Percentiles rank a stretch among this genome's conserved stretches.
Conservation (phyloP, 1,284 basidiomycete species). For the Marasmius tenuissimus region DNA sequence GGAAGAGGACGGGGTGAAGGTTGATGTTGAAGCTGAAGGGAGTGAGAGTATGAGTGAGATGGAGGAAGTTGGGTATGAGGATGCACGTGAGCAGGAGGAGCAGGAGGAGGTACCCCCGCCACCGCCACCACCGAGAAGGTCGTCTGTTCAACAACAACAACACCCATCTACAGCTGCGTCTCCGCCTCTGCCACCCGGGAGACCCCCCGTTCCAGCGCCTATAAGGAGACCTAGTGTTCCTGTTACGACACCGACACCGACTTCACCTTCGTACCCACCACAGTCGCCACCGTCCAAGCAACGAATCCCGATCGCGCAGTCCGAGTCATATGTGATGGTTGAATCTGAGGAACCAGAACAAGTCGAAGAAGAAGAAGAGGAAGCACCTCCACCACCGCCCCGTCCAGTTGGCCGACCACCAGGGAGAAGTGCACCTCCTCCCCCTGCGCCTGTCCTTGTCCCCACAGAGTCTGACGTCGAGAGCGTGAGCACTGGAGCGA, state of each 20-base stretch:
- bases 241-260: constrained; percentile 23
- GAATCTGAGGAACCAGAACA: constrained; percentile 40
- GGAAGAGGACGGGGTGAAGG: constrained; percentile 48
- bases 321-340: constrained; percentile 57
- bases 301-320: constrained; percentile 14
- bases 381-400: constrained; percentile 34
- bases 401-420: constrained; percentile 40
- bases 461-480: constrained; percentile 27
- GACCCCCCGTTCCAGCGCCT: constrained; percentile 23
- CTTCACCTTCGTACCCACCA: constrained; percentile 15
- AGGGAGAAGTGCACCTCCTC: constrained; percentile 23
- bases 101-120: constrained; percentile 49
- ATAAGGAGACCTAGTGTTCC: constrained; percentile 31
- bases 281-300: not conserved
- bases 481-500: constrained; percentile 22
- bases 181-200: constrained; percentile 40
- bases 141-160: constrained; percentile 19
- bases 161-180: constrained; percentile 9
- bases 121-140: constrained; percentile 33
- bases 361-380: constrained; percentile 24
- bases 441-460: constrained; percentile 32
- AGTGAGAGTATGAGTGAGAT: constrained; percentile 70
- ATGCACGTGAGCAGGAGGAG: constrained; percentile 25
- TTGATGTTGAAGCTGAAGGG: constrained; percentile 63
- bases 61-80: constrained; percentile 60